These are phyloP conservation scores for Hsuehochloa calcarea DNA, from an alignment of 176 grass and related monocot species.

Conservation along the genomic window DNA sequence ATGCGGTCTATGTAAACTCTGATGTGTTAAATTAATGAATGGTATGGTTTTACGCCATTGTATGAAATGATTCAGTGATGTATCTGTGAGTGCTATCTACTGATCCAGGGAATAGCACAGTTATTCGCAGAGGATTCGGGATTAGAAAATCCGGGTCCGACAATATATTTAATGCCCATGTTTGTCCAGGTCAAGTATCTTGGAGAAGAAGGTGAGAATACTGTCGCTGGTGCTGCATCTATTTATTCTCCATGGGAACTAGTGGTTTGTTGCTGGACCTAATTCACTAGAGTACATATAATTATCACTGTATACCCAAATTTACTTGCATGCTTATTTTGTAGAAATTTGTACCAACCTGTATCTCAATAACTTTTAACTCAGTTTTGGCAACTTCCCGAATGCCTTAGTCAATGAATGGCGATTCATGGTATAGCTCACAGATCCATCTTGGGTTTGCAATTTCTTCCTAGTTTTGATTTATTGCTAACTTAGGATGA, in stretches of 20 bases:
- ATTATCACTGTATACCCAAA: neutral
- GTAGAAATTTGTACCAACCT: slow-evolving; percentile 15
- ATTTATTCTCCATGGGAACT: slow-evolving; percentile 99
- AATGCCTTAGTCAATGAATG: slow-evolving; percentile 3
- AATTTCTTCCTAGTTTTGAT: neutral
- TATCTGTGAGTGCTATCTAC: too few relatives aligned
- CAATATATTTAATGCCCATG: slow-evolving; percentile 42
- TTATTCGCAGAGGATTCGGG: too few relatives aligned
- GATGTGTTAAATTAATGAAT: too few relatives aligned
- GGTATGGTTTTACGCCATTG: too few relatives aligned
- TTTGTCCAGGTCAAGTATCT: slow-evolving; percentile 92
- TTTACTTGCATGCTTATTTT: slow-evolving; percentile 6
- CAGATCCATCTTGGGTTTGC: neutral
- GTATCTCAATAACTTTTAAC: slow-evolving; percentile 10
- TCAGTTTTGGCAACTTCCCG: slow-evolving; percentile 10
- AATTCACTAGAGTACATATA: slow-evolving; percentile 26
- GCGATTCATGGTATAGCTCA: neutral
- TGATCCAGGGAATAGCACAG: too few relatives aligned
- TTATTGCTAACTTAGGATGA: neutral
- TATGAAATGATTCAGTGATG: too few relatives aligned
- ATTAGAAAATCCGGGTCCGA: too few relatives aligned
- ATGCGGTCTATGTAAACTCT: too few relatives aligned
- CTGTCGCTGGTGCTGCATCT: slow-evolving; percentile 77
- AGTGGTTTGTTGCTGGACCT: slow-evolving; percentile 58
- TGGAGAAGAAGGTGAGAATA: slow-evolving; percentile 93